Conservation (phyloP, 1,284 basidiomycete species). For the Ceratobasidium sp. region DNA sequence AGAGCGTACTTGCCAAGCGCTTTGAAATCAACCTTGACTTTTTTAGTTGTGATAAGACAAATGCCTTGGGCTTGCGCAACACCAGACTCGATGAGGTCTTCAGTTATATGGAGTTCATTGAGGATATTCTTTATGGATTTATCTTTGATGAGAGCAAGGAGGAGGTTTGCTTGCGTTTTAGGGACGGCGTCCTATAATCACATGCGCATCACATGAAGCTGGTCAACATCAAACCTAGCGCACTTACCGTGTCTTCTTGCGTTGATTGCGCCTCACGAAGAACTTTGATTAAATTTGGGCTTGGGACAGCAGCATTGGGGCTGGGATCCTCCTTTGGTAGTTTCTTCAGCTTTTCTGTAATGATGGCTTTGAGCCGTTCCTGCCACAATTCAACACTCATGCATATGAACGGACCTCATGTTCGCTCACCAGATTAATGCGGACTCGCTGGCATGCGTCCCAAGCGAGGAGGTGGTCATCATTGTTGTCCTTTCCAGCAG, state of each 20-base stretch:
- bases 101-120: constrained; percentile 81
- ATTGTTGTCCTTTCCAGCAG: too few relatives aligned
- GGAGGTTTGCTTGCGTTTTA: constrained; percentile 83
- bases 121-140: constrained; percentile 72
- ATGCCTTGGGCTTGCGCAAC: constrained; percentile 86
- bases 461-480: too few relatives aligned
- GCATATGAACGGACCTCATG: too few relatives aligned
- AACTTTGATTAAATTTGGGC: constrained; percentile 73
- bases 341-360: too few relatives aligned
- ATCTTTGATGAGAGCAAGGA: constrained; percentile 74
- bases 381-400: too few relatives aligned
- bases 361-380: too few relatives aligned
- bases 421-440: too few relatives aligned
- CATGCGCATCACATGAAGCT: constrained; percentile 35
- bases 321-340: constrained; percentile 67
- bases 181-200: constrained; percentile 50
- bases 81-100: constrained; percentile 81
- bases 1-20: constrained; percentile 81
- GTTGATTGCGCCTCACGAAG: constrained; percentile 83
- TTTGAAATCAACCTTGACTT: constrained; percentile 89
- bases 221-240: neutral
- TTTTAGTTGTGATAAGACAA: constrained; percentile 82
- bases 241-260: constrained; percentile 78
- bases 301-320: constrained; percentile 81
- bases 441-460: too few relatives aligned